Base-by-base conservation (phyloP, 2,329 filamentous ascomycete species). In the Aspergillus hortae region DNA sequence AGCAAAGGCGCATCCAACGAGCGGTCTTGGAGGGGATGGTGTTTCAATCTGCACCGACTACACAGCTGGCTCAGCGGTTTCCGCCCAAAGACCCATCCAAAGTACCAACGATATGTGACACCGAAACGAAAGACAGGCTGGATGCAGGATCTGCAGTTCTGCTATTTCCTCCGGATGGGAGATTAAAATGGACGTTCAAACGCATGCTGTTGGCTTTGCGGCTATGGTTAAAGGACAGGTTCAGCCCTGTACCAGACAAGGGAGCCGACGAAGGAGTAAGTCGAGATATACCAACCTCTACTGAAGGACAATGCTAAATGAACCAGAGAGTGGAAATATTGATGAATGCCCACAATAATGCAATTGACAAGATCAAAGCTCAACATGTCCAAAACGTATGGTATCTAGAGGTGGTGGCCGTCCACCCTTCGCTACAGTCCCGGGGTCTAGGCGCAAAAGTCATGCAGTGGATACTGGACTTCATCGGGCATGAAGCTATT, bases 361-460 rank as follows among this genome's bases (percentile, higher is more conserved):
- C 50, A 5, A 23, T 56, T 15, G 23, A 48, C 9, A 43, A 21
- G 4, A 30, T 61, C 4, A 43, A 44, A 6, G 25, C 19, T 25
- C 36, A 21, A 6, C 19, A 27, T 9, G 17, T 33, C 3, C 11
- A 41, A 6, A 44, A 53, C 12, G 27, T 63, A 14, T 66, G 63
- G 62, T 64, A 65, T 49, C 52, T 64, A 10, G 62, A 65, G 38
- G 59, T 66, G 2, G 19, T 66, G 14, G 62, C 59, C 25, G 61
- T 66, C 2, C 62, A 66, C 51, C 61, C 63, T 11, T 55, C 47
- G 6, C 49, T 65, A 1, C 63, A 65, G 41, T 59, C 57, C 15
- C 58, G 61, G 11, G 61, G 62, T 0, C 33, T 66, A 1, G 61
- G 60, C 1, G 45, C 48, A 17, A 51, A 48, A 4, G 57, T 56